Base-by-base conservation (phyloP, 2,329 filamentous ascomycete genomes). In the Trichophyton verrucosum region DNA sequence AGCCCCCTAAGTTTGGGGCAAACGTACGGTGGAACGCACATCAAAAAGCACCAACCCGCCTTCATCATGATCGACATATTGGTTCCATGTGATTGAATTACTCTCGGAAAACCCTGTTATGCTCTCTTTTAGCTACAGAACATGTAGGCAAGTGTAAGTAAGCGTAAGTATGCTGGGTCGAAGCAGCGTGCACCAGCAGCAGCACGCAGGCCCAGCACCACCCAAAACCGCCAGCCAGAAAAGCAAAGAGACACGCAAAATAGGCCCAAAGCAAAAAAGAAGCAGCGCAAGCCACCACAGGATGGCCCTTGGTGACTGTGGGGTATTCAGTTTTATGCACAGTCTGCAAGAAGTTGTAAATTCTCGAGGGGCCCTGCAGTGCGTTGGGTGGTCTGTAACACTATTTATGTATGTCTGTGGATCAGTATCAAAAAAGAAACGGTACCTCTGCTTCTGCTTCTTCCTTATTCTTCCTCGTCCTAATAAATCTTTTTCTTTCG, bases 71-170 rank as follows among this genome's bases (percentile, higher is more conserved):
- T 51, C 40, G 24, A 42, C 55, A 57, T 38, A 57, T 57, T 38
- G 38, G 38, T 40, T 57, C 33, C 55, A 57, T 57, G 55, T 57
- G 55, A 57, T 57, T 57, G 38, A 53, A 53, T 53, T 53, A 33
- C 33, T 38, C 27, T 53, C 49, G 49, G 33, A 33, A 40, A 57
- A 57, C 55, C 55, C 55, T 57, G 55, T 57, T 57, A n/a, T 56
- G 13, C 9, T 13, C 11, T 11, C 9, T 44, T 44, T 44, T 8
- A 20, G 20, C 9, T 33, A 22, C 49, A 20, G 13, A 17, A 11
- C 15, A 27, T 9, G 49, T 30, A 30, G 17, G 49, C 6, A 30
- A 27, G 40, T 30, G 5, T 30, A 30, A 7, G 27, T 38, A 3
- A 13, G 33, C 13, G 11, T 38, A 5, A 33, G 1, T 38, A 38